Evolutionary conservation across 768 basidiomycete genomes (phyloP).

Genomic region (Paxillus ammoniavirescens): DNA sequence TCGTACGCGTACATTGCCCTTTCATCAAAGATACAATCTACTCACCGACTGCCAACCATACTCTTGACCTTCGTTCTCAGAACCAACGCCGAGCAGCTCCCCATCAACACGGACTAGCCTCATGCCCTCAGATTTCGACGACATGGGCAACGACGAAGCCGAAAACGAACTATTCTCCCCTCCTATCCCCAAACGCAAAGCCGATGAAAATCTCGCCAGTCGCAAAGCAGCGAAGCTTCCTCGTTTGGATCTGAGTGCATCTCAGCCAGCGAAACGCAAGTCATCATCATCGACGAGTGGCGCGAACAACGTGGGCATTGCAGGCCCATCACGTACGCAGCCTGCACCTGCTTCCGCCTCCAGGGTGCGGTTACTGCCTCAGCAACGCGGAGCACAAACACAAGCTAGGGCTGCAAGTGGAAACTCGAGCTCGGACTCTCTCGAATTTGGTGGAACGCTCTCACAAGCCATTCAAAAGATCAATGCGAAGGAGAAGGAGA

Average conservation of each 20-base stretch:
- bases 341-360: not conserved
- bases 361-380: not conserved
- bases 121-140: constrained; percentile 14
- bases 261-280: not conserved
- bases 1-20: constrained; percentile 16
- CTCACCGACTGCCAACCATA: not conserved
- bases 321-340: constrained; percentile 10
- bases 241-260: constrained; percentile 11
- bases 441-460: constrained; percentile 3
- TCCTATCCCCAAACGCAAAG: constrained; percentile 29
- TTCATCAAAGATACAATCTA: not conserved
- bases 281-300: not conserved
- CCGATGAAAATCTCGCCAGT: constrained; percentile 6
- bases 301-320: not conserved
- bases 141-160: constrained; percentile 22
- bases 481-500: constrained; percentile 6
- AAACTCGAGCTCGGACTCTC: constrained; percentile 19
- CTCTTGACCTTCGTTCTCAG: constrained; percentile 2
- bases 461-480: constrained; percentile 15
- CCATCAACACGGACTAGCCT: constrained; percentile 11
- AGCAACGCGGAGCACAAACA: not conserved
- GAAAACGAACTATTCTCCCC: constrained; percentile 4
- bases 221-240: constrained; percentile 19
- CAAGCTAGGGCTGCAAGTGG: constrained; percentile 2
- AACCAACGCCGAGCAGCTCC: constrained; percentile 20